Evolutionary conservation across 2,329 filamentous ascomycete species (phyloP).

Genomic region (Diplodia sapinea): DNA sequence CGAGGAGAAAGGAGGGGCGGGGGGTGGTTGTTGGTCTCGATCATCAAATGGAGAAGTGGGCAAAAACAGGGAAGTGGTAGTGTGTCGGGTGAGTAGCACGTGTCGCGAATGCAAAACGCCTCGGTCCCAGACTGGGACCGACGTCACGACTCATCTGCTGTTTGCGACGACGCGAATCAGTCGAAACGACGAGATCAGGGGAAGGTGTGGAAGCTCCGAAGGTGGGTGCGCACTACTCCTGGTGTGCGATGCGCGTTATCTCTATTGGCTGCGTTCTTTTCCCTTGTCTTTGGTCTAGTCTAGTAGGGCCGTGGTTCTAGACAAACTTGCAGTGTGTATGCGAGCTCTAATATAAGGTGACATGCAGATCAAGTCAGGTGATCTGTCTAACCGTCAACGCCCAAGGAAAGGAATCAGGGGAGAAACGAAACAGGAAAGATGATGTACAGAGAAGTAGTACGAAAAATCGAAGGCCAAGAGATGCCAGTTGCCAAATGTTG

Average conservation of each 20-base stretch:
- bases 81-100: neutral
- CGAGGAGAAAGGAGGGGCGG: too few relatives aligned
- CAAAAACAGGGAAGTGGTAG: neutral
- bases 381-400: conserved; percentile 14
- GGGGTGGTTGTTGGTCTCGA: too few relatives aligned
- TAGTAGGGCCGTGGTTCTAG: neutral
- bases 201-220: neutral
- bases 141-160: neutral
- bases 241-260: neutral
- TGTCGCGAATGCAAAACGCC: neutral
- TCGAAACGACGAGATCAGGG: neutral
- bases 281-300: conserved; percentile 12
- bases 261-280: neutral
- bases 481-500: conserved; percentile 4
- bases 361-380: conserved; percentile 7
- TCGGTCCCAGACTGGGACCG: neutral
- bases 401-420: neutral
- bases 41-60: too few relatives aligned
- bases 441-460: neutral
- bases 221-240: neutral
- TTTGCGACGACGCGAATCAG: neutral
- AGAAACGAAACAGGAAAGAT: neutral
- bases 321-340: neutral
- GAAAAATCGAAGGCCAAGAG: neutral
- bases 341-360: conserved; percentile 1